These are phyloP conservation scores for Hyparrhenia diplandra DNA, from an alignment of 176 grass and related monocot species.

Conservation along the genomic window DNA sequence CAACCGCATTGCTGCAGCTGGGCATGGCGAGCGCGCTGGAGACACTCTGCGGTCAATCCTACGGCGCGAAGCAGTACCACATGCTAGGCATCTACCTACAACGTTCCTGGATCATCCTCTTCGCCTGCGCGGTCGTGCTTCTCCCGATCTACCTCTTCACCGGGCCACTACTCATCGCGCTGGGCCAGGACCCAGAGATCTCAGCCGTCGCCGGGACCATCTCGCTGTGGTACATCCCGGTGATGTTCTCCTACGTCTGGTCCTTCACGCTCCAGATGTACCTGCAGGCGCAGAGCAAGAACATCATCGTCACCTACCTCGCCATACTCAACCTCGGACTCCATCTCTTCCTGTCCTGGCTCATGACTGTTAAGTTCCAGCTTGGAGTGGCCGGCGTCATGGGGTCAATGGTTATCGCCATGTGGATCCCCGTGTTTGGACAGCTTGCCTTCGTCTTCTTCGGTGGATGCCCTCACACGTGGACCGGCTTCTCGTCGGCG, in stretches of 20 bases:
- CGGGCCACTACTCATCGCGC: conserved; percentile 31
- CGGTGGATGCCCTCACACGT: conserved; percentile 60
- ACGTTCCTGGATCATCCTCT: conserved; percentile 69
- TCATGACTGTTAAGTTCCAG: conserved; percentile 27
- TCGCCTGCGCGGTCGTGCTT: conserved; percentile 1
- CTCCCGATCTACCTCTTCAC: conserved; percentile 64
- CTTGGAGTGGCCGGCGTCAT: conserved; percentile 54
- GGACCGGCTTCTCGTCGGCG: conserved; percentile 56
- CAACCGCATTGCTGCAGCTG: too few species aligned
- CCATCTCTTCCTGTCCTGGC: conserved; percentile 53
- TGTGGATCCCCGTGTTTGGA: conserved; percentile 57
- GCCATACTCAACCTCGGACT: conserved; percentile 49
- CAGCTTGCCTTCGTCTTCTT: conserved; percentile 66
- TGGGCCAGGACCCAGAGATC: conserved; percentile 56
- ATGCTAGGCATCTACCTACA: conserved; percentile 81
- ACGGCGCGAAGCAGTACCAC: conserved; percentile 59
- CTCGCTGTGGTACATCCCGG: conserved; percentile 61
- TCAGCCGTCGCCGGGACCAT: conserved; percentile 36
- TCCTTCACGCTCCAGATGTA: conserved; percentile 78
- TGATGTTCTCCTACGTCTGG: conserved; percentile 55
- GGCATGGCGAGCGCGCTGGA: conserved; percentile 81
- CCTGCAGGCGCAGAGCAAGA: conserved; percentile 85
- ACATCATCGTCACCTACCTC: conserved; percentile 55
- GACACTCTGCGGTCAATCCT: conserved; percentile 71
- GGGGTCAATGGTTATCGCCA: conserved; percentile 53